Evolutionary conservation across 208 protist genomes (phyloP), one percentile per base, ranked within the genome.

Genomic region (Leishmania amazonensis): DNA sequence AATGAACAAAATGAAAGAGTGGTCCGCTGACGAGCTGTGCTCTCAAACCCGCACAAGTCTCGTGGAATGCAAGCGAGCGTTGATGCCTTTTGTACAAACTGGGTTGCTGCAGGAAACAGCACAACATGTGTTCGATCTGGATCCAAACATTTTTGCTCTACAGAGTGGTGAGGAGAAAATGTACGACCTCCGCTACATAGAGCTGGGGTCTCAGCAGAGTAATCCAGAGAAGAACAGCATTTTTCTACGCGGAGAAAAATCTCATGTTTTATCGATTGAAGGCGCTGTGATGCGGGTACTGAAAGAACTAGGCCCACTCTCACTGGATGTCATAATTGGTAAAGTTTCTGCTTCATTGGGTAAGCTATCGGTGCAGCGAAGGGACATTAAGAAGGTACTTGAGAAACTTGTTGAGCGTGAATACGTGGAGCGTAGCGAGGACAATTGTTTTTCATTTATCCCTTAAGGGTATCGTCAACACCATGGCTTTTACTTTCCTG

Each of bases 331-430:
- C 28, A 78, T 79, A 21, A 21, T 85, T n/a, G 42, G 35, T 5
- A 65, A 62, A 13, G 72, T 85, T 54, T 64, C 68, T 42, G 38
- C 77, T 45, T 45, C 40, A 21, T 62, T 85, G 40, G 76, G 57
- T 21, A 75, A 67, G 35, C 42, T 79, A 40, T 70, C 77, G 31
- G 67, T 80, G 9, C 78, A 80, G 31, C 68, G 71, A 31, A 53
- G 83, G 2, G 78, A 86, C 19, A 86, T 86, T n/a, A 86, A 82
- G 35, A 81, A 81, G 51, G 83, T 86, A 42, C 74, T 86, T 62
- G 78, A 82, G 38, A 81, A 82, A 49, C 72, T 87, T 53, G 78
- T 87, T n/a, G 78, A 83, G 71, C 79, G 80, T 17, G 84, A 83
- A n/a, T 62, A 80, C 45, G 80, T 87, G 72, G 47, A 80, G 35